Conservation (phyloP, 345 rosid species). For the Salix caprea region DNA sequence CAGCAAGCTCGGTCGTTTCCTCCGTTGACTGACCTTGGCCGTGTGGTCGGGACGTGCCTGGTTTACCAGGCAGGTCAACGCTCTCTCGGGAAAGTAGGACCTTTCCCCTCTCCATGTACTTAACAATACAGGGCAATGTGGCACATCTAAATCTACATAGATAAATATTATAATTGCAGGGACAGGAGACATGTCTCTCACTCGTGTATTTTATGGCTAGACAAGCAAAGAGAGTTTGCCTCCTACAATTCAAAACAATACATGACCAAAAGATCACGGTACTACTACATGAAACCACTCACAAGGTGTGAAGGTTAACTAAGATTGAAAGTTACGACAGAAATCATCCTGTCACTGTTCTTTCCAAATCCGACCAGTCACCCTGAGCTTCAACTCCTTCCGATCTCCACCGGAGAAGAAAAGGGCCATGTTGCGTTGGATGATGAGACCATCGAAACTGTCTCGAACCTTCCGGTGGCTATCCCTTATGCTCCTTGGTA, state of each 20-base stretch:
- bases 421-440: conserved; percentile 75
- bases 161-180: conserved; percentile 9
- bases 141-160: conserved; percentile 2
- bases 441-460: conserved; percentile 75
- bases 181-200: conserved; percentile 16
- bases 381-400: conserved; percentile 74
- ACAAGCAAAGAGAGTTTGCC: conserved; percentile 60
- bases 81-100: no score
- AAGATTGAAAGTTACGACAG: not conserved
- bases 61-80: not conserved
- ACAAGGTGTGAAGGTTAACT: conserved; percentile 1
- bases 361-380: conserved; percentile 82
- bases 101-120: no score
- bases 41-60: not conserved
- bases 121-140: not conserved
- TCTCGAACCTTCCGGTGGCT: conserved; percentile 75
- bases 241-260: conserved; percentile 25
- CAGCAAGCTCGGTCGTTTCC: not conserved
- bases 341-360: conserved; percentile 40
- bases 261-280: conserved; percentile 21
- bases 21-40: not conserved
- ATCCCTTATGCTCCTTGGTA: conserved; percentile 75
- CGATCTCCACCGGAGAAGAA: conserved; percentile 80
- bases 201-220: conserved; percentile 33
- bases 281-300: conserved; percentile 15